Evolutionary conservation across 345 rosid species (phyloP).

Genomic region (Physaria fendleri): DNA sequence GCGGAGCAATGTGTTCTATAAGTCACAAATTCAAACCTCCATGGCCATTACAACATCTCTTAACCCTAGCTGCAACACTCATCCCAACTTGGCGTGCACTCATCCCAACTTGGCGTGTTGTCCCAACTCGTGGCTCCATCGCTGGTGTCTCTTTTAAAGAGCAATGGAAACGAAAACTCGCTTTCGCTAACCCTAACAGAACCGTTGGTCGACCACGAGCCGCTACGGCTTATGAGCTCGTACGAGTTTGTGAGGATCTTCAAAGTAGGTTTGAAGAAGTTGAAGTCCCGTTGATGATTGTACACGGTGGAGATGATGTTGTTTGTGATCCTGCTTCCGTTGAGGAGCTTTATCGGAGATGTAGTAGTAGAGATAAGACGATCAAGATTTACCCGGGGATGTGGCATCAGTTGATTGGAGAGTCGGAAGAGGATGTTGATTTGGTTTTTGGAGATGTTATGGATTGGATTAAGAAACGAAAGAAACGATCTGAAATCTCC

Average conservation of each 20-base stretch:
- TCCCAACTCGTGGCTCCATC: slow-evolving; percentile 76
- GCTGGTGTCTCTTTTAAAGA: slow-evolving; percentile 68
- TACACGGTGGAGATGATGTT: slow-evolving; percentile 73
- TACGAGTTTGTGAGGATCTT: slow-evolving; percentile 66
- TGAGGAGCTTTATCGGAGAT: slow-evolving; percentile 64
- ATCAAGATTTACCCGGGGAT: slow-evolving; percentile 58
- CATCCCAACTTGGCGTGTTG: slow-evolving; percentile 84
- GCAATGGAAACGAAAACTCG: slow-evolving; percentile 74
- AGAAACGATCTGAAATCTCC: slow-evolving; percentile 32
- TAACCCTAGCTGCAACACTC: slow-evolving; percentile 46
- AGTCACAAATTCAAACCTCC: slow-evolving; percentile 86
- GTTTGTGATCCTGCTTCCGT: slow-evolving; percentile 75
- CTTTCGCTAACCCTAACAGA: slow-evolving; percentile 59
- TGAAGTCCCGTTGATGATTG: slow-evolving; percentile 63
- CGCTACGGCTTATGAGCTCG: slow-evolving; percentile 72
- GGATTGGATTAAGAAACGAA: slow-evolving; percentile 58
- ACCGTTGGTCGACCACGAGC: slow-evolving; percentile 61
- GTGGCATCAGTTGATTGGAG: slow-evolving; percentile 95
- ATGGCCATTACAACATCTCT: slow-evolving; percentile 84
- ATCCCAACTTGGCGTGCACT: slow-evolving; percentile 82
- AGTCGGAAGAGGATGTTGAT: slow-evolving; percentile 63
- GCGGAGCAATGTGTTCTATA: slow-evolving; percentile 95
- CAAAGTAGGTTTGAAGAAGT: slow-evolving; percentile 79
- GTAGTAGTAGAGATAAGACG: slow-evolving; percentile 61
- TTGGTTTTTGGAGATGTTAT: slow-evolving; percentile 61